Evolutionary conservation across 2,329 filamentous ascomycete species (phyloP).

Genomic region (Blastomyces parvus): DNA sequence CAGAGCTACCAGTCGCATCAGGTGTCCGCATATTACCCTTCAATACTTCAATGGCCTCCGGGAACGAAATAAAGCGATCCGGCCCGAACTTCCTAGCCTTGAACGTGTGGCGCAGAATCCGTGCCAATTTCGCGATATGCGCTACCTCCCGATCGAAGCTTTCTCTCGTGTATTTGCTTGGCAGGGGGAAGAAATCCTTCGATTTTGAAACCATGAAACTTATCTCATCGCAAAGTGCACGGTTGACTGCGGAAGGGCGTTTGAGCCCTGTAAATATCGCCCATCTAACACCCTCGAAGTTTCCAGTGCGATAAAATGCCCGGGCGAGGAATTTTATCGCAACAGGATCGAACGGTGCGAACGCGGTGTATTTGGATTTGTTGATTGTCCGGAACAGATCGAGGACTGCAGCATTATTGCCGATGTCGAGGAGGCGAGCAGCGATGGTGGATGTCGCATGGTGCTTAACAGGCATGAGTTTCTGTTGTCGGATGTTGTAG

Average conservation of each 20-base stretch:
- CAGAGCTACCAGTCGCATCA: not conserved
- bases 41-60: not conserved
- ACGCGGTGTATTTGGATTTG: constrained; percentile 28
- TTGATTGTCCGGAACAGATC: constrained; percentile 30
- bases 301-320: constrained; percentile 23
- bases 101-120: not conserved
- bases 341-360: constrained; percentile 28
- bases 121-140: not conserved
- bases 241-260: constrained; percentile 24
- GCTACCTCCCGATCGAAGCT: not conserved
- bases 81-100: constrained; percentile 1
- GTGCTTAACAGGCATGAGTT: constrained; percentile 28
- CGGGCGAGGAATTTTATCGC: constrained; percentile 33
- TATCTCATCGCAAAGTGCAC: constrained; percentile 28
- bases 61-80: not conserved
- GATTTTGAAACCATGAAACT: constrained; percentile 21
- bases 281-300: constrained; percentile 33
- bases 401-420: constrained; percentile 23
- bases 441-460: constrained; percentile 25
- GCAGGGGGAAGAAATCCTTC: constrained; percentile 6
- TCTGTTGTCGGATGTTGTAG: constrained; percentile 28
- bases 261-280: constrained; percentile 31
- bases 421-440: constrained; percentile 22
- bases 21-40: not conserved
- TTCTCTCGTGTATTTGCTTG: not conserved